A percentile compares a stretch with the other conserved stretches of the same genome.
Conservation (phyloP, 1,139 yeast species). For the Blastobotrys aristatus region DNA sequence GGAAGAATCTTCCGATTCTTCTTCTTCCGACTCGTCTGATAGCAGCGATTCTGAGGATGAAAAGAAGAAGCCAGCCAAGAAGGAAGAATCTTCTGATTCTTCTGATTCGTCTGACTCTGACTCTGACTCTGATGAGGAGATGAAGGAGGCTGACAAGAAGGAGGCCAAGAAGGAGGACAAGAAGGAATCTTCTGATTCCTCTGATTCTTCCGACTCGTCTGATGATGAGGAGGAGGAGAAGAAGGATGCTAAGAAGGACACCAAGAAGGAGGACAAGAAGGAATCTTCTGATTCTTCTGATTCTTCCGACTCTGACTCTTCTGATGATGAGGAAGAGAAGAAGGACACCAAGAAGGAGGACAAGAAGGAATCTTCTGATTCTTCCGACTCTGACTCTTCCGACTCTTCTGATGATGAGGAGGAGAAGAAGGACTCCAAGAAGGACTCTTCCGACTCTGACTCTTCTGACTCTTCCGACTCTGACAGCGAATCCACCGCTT, state of each 20-base stretch:
- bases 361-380: background rate
- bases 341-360: constrained; percentile 6
- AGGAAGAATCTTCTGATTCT: constrained; percentile 25
- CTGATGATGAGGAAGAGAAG: constrained; percentile 28
- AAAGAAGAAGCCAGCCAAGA: constrained; percentile 15
- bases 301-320: constrained; percentile 25
- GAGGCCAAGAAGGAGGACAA: constrained; percentile 22
- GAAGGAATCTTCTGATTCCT: constrained; percentile 20
- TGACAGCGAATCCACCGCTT: constrained; percentile 30
- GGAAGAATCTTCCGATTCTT: constrained; percentile 24
- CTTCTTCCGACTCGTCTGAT: constrained; percentile 28
- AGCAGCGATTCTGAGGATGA: constrained; percentile 23
- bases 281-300: constrained; percentile 22
- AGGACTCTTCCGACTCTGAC: constrained; percentile 28
- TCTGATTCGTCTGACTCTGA: constrained; percentile 20
- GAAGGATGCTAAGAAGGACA: constrained; percentile 21
- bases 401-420: constrained; percentile 13
- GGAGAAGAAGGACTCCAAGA: constrained; percentile 28
- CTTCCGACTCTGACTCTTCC: background rate
- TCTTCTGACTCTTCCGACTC: constrained; percentile 24
- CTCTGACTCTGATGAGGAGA: constrained; percentile 18
- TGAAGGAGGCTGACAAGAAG: constrained; percentile 20
- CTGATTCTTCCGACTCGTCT: constrained; percentile 31
- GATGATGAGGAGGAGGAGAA: constrained; percentile 34
- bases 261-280: constrained; percentile 32